phyloP scores from a whole-genome alignment of 2,329 filamentous ascomycete genomes.

The Beauveria medogensis region DNA sequence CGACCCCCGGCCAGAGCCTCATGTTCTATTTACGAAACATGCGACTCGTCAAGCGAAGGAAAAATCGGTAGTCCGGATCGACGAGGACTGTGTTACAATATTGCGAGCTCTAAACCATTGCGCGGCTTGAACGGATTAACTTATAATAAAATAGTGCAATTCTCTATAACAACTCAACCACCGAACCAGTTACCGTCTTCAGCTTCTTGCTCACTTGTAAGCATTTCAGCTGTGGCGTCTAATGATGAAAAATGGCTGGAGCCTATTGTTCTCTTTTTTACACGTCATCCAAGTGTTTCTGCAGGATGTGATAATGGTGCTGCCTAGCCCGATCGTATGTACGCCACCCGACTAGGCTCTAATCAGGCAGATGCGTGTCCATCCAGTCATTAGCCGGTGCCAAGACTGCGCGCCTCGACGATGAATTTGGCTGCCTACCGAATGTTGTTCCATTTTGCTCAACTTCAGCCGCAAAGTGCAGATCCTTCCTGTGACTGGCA shows the following conservation, averaged over 20 bases:
- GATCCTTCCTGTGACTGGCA: background rate
- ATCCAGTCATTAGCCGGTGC: background rate
- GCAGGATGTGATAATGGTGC: background rate
- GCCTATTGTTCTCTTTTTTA: too few species aligned
- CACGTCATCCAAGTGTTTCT: background rate
- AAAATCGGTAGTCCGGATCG: too few species aligned
- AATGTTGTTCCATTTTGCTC: background rate
- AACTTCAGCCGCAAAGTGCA: background rate
- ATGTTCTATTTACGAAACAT: too few species aligned
- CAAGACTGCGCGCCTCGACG: background rate
- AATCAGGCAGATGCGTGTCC: conserved; percentile 1
- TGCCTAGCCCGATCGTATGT: background rate
- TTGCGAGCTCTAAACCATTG: too few species aligned
- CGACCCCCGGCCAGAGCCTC: too few species aligned
- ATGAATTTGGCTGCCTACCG: conserved; percentile 4
- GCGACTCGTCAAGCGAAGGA: too few species aligned
- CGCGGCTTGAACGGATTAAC: too few species aligned
- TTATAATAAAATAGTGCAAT: too few species aligned
- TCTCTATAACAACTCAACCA: too few species aligned
- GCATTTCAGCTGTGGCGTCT: background rate
- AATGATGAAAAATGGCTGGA: background rate
- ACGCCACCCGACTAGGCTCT: background rate
- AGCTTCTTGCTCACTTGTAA: background rate
- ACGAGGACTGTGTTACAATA: too few species aligned
- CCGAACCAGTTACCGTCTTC: background rate